Evolutionary conservation across 1,139 yeast species (phyloP), one percentile per base, ranked within the genome.

Genomic region (Insectozyma bohioensis): DNA sequence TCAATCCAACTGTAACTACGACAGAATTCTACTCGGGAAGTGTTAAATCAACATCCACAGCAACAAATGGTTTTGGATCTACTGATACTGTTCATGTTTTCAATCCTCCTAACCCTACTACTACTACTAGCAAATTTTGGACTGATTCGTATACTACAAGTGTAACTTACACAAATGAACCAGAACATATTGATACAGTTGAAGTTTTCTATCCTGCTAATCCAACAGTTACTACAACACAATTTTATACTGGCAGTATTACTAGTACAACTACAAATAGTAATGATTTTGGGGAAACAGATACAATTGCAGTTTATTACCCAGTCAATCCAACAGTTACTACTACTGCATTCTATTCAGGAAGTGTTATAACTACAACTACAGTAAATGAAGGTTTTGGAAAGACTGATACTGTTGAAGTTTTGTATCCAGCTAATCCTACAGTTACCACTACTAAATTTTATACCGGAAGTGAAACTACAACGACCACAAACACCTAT

Each of bases 41-140:
- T 11, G 52, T 46, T 7, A 9, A 22, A 8, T 14, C n/a, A 6
- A 32, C 37, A 11, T 14, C 43, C 25, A 44, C 50, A 17, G 17
- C 25, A 4, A 35, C 46, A 7, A 20, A 17, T 10, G 23, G 42
- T 6, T 38, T 36, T 8, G 42, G 34, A 12, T 46, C 36, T 5
- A 47, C 51, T 2, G 45, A 44, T 28, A 42, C 51, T 12, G 50
- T 51, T 3, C 33, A 43, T 25, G 45, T 52, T 13, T 42, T 39
- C 12, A 37, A 38, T 6, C 58, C 58, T 6, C 25, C 31, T 4
- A 32, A 31, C 20, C 39, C 43, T 33, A 40, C 46, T 9, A 28
- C 31, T 6, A 45, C 41, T n/a, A 35, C 16, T 5, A 39, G 42
- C 9, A 14, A 23, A n/a, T 26, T 41, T 6, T 40, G 45, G 43